phyloP scores from a whole-genome alignment of 352 stramenopile species.

The Pythium angustatum region DNA sequence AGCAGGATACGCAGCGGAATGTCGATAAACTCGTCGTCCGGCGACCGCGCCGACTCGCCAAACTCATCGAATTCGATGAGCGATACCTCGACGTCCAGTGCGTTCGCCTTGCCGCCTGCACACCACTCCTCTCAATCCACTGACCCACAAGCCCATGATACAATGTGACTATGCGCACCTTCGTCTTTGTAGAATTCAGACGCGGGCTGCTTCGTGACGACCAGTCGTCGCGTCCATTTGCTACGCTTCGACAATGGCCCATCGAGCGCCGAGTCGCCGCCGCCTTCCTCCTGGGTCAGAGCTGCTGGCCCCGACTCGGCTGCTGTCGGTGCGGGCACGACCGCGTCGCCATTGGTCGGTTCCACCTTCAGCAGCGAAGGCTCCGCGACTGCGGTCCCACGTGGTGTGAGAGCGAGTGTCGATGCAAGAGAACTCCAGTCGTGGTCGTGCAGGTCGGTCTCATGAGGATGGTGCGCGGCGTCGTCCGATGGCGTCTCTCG shows the following conservation, averaged over 20 bases:
- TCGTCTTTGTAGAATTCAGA: constrained; percentile 91
- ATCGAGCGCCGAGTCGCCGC: neutral
- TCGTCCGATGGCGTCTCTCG: neutral
- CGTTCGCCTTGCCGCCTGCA: constrained; percentile 74
- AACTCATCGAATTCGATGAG: constrained; percentile 78
- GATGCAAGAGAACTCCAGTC: constrained; percentile 23
- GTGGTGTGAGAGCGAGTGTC: constrained; percentile 21
- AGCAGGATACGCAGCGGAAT: constrained; percentile 79
- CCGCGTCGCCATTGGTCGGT: neutral
- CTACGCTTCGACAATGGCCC: constrained; percentile 33
- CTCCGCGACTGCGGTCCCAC: neutral
- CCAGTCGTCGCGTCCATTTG: constrained; percentile 70
- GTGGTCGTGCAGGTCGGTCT: constrained; percentile 3
- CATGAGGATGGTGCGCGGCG: neutral
- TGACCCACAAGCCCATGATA: too few relatives aligned
- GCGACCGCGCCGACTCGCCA: constrained; percentile 62
- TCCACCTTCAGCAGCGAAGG: constrained; percentile 7
- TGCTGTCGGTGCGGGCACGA: neutral
- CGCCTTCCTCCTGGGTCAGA: too few relatives aligned
- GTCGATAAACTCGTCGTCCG: constrained; percentile 76
- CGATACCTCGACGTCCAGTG: constrained; percentile 76
- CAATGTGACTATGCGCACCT: too few relatives aligned
- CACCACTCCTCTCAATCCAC: too few relatives aligned
- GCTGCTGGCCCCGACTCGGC: too few relatives aligned
- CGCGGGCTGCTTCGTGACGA: constrained; percentile 83